A percentile compares a stretch with the other conserved stretches of the same genome.
phyloP scores from a whole-genome alignment of 1,284 basidiomycete genomes.

The Ceratobasidium sp. region DNA sequence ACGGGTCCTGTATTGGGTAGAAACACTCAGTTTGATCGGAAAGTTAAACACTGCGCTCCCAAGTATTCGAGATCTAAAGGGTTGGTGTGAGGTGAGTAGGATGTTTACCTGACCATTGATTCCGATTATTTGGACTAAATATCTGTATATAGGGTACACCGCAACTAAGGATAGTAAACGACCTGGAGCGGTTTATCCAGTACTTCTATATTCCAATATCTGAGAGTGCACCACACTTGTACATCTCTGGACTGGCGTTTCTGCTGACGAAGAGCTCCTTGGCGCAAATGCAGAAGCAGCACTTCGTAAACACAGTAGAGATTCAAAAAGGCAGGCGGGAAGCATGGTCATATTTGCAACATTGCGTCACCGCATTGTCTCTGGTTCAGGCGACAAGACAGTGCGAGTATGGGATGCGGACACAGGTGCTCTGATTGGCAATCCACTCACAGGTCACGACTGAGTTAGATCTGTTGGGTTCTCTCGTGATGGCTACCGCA shows the following conservation, averaged over 20 bases:
- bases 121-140: too few species aligned
- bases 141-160: too few species aligned
- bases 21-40: slow-evolving; percentile 19
- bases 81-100: slow-evolving; percentile 15
- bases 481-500: slow-evolving; percentile 15
- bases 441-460: background rate
- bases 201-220: background rate
- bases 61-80: background rate
- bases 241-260: background rate
- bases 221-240: too few species aligned
- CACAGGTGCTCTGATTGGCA: background rate
- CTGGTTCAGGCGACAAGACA: too few species aligned
- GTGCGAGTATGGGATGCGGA: too few species aligned
- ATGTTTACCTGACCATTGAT: background rate
- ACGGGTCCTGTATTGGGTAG: slow-evolving; percentile 37
- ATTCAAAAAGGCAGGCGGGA: background rate
- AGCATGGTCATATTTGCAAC: background rate
- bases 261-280: background rate
- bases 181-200: background rate
- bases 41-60: background rate
- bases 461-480: background rate
- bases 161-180: background rate
- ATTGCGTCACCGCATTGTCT: too few species aligned
- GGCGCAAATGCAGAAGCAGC: too few species aligned
- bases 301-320: background rate